Percentiles rank a stretch among this genome's conserved stretches.
These are phyloP conservation scores for Boletus pseudo-olivaceus DNA, from an alignment of 768 basidiomycete genomes.

Conservation along the genomic window DNA sequence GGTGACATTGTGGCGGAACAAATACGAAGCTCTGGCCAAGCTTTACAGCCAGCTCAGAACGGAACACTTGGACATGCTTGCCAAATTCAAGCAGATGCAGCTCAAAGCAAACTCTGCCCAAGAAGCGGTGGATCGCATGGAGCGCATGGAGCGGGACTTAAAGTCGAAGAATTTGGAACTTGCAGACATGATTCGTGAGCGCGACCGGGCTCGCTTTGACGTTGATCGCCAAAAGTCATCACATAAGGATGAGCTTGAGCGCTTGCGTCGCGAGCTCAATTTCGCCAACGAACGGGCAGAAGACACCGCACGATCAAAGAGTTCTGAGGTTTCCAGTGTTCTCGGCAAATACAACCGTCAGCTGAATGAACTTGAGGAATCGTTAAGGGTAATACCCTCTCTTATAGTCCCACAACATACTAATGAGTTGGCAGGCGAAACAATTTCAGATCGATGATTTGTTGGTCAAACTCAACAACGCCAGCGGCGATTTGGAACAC, in stretches of 20 bases:
- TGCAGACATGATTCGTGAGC: slow-evolving; percentile 97
- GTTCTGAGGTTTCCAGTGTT: slow-evolving; percentile 84
- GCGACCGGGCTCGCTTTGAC: slow-evolving; percentile 94
- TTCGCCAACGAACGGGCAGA: slow-evolving; percentile 99
- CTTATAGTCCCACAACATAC: background rate
- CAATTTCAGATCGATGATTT: slow-evolving; percentile 97
- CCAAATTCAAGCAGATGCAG: slow-evolving; percentile 96
- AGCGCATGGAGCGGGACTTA: slow-evolving; percentile 96
- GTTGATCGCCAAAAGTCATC: slow-evolving; percentile 89
- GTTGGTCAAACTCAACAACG: slow-evolving; percentile 72
- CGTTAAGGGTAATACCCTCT: slow-evolving; percentile 64
- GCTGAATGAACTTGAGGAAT: slow-evolving; percentile 93
- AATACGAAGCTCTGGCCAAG: slow-evolving; percentile 98
- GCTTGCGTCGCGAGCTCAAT: slow-evolving; percentile 83
- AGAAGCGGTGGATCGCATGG: slow-evolving; percentile 97
- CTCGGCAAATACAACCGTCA: slow-evolving; percentile 95
- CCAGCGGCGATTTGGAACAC: slow-evolving; percentile 72
- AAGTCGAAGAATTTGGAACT: slow-evolving; percentile 98
- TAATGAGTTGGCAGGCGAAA: slow-evolving; percentile 61
- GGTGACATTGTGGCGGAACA: slow-evolving; percentile 94
- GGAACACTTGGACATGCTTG: slow-evolving; percentile 95
- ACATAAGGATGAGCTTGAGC: slow-evolving; percentile 93
- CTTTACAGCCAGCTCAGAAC: slow-evolving; percentile 97
- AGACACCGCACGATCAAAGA: slow-evolving; percentile 87
- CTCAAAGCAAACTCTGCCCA: slow-evolving; percentile 98